Evolutionary conservation across 2,329 filamentous ascomycete genomes (phyloP).

Genomic region (Fusarium austroafricanum): DNA sequence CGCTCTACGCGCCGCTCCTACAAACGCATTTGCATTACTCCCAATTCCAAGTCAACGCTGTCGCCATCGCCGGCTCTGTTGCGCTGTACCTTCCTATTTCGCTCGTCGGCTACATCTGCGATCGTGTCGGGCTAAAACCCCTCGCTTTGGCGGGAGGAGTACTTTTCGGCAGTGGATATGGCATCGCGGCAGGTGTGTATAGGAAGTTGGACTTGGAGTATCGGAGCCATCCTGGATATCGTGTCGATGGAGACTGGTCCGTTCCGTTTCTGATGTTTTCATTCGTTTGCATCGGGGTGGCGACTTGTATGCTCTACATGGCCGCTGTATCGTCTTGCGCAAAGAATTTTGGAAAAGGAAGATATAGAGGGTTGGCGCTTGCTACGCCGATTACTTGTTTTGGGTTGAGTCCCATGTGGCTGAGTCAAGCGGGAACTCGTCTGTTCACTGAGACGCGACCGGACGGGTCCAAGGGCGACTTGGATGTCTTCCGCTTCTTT

Average conservation of each 20-base stretch:
- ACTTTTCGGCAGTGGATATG: conserved; percentile 84
- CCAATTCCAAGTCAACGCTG: conserved; percentile 91
- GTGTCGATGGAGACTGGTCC: conserved; percentile 68
- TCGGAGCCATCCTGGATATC: conserved; percentile 51
- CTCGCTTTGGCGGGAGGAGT: conserved; percentile 78
- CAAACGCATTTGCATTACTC: conserved; percentile 87
- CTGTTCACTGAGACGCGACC: conserved; percentile 76
- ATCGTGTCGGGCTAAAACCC: conserved; percentile 83
- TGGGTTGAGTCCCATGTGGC: conserved; percentile 94
- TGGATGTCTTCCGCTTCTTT: conserved; percentile 88
- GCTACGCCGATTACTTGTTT: conserved; percentile 93
- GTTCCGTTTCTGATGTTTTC: conserved; percentile 86
- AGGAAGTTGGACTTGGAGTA: conserved; percentile 62
- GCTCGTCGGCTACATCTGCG: conserved; percentile 89
- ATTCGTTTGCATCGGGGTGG: conserved; percentile 85
- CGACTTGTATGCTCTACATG: conserved; percentile 90
- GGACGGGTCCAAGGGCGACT: conserved; percentile 71
- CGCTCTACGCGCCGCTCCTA: conserved; percentile 91
- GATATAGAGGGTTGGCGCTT: conserved; percentile 87
- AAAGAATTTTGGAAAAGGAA: conserved; percentile 95
- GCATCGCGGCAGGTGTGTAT: conserved; percentile 85
- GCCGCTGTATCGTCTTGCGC: conserved; percentile 93
- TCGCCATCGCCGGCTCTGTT: conserved; percentile 87
- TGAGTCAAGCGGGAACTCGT: conserved; percentile 86
- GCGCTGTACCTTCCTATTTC: conserved; percentile 94